Conservation (phyloP, 352 stramenopile species). For the Phytophthora foliorum region DNA sequence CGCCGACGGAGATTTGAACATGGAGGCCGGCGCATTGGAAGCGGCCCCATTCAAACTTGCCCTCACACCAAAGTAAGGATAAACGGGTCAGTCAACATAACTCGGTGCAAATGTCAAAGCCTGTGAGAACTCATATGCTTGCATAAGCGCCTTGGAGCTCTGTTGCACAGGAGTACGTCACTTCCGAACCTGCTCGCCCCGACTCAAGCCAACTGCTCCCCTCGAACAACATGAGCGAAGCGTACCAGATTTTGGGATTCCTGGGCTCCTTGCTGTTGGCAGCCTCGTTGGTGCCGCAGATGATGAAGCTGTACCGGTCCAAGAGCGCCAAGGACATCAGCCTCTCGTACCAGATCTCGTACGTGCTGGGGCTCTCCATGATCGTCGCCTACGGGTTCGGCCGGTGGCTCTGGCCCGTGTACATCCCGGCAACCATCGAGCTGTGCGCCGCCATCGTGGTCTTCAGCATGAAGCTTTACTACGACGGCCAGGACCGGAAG, state of each 20-base stretch:
- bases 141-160: conserved; percentile 3
- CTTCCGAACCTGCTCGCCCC: conserved; percentile 19
- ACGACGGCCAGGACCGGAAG: conserved; percentile 37
- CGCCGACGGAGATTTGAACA: not conserved
- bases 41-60: conserved; percentile 15
- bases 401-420: conserved; percentile 60
- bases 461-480: conserved; percentile 61
- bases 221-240: conserved; percentile 25
- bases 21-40: conserved; percentile 1
- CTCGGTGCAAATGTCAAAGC: too few species aligned
- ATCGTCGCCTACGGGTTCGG: conserved; percentile 60
- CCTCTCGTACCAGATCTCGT: conserved; percentile 53
- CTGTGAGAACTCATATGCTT: conserved; percentile 4
- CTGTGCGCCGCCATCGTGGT: conserved; percentile 42
- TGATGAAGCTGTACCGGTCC: conserved; percentile 59
- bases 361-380: conserved; percentile 49
- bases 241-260: conserved; percentile 57
- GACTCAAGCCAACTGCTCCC: conserved; percentile 3
- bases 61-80: conserved; percentile 27
- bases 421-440: conserved; percentile 62
- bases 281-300: conserved; percentile 53
- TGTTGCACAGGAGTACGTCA: conserved; percentile 2
- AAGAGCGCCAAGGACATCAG: conserved; percentile 68
- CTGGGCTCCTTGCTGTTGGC: conserved; percentile 57
- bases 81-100: not conserved